Conservation (phyloP, 805 yeast genomes). For the Myxozyma melibiosi region DNA sequence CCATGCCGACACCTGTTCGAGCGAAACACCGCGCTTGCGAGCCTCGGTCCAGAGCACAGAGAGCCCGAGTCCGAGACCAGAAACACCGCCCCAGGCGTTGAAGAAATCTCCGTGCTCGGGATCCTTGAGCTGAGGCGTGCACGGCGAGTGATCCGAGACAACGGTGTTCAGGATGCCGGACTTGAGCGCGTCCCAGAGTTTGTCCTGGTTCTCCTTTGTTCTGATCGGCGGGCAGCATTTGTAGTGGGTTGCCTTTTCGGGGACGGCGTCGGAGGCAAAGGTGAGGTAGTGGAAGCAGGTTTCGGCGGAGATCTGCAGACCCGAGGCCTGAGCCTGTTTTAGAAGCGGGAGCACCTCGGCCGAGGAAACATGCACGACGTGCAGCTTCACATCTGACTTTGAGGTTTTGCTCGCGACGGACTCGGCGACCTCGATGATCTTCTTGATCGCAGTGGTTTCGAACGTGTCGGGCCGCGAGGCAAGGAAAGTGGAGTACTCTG, state of each 20-base stretch:
- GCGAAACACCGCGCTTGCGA: slow-evolving; percentile 49
- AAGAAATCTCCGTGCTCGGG: slow-evolving; percentile 83
- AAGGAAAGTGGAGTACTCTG: slow-evolving; percentile 66
- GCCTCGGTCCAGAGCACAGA: slow-evolving; percentile 79
- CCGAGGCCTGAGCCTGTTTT: slow-evolving; percentile 57
- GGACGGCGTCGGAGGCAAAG: slow-evolving; percentile 73
- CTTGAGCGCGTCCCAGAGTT: slow-evolving; percentile 77
- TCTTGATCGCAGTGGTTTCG: slow-evolving; percentile 80
- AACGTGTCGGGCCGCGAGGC: slow-evolving; percentile 87
- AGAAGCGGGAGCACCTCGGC: slow-evolving; percentile 78
- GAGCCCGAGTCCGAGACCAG: slow-evolving; percentile 89
- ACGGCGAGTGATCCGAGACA: slow-evolving; percentile 94
- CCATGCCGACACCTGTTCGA: slow-evolving; percentile 75
- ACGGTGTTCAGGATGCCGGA: slow-evolving; percentile 73
- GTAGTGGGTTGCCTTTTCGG: slow-evolving; percentile 76
- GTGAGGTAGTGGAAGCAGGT: slow-evolving; percentile 93
- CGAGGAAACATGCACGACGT: slow-evolving; percentile 88
- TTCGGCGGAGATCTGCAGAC: slow-evolving; percentile 66
- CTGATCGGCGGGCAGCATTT: slow-evolving; percentile 97
- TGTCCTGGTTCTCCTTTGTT: slow-evolving; percentile 65
- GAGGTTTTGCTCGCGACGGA: slow-evolving; percentile 39
- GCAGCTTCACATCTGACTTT: slow-evolving; percentile 49
- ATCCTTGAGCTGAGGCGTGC: slow-evolving; percentile 88
- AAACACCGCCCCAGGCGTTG: slow-evolving; percentile 95
- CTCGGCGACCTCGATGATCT: slow-evolving; percentile 65